Evolutionary conservation across 179 eudicot species (phyloP).

Genomic region (Drosera spatulata): DNA sequence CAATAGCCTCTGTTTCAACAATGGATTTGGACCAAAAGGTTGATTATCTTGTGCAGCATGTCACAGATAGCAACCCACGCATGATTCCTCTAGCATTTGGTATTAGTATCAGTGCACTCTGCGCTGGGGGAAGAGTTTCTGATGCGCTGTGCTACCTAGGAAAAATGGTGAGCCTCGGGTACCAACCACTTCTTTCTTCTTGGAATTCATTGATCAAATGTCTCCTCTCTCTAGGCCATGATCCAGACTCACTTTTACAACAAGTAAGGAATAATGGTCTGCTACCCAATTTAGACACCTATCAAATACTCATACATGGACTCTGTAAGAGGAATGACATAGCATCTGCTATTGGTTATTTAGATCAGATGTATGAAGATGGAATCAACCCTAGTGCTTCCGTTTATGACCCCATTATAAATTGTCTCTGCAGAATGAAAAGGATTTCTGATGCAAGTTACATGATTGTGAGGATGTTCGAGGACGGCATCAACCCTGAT

Average conservation of each 20-base stretch:
- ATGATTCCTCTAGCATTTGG: constrained; percentile 20
- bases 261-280: constrained; percentile 26
- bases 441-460: constrained; percentile 24
- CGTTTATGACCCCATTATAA: constrained; percentile 25
- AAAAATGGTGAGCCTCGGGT: constrained; percentile 21
- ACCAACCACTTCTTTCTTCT: constrained; percentile 27
- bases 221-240: constrained; percentile 22
- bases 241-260: constrained; percentile 14
- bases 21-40: constrained; percentile 13
- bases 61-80: constrained; percentile 11
- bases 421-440: constrained; percentile 24
- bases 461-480: constrained; percentile 26
- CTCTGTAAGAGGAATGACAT: constrained; percentile 20
- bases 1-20: constrained; percentile 3
- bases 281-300: constrained; percentile 23
- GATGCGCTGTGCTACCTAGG: constrained; percentile 20
- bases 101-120: constrained; percentile 28
- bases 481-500: constrained; percentile 31
- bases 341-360: constrained; percentile 16
- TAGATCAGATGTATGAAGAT: constrained; percentile 19
- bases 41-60: constrained; percentile 21
- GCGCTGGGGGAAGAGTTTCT: constrained; percentile 16
- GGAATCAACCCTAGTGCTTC: constrained; percentile 31
- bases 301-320: constrained; percentile 18
- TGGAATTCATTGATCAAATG: constrained; percentile 40